phyloP scores from a whole-genome alignment of 352 stramenopile genomes.

The Phytopythium litorale region DNA sequence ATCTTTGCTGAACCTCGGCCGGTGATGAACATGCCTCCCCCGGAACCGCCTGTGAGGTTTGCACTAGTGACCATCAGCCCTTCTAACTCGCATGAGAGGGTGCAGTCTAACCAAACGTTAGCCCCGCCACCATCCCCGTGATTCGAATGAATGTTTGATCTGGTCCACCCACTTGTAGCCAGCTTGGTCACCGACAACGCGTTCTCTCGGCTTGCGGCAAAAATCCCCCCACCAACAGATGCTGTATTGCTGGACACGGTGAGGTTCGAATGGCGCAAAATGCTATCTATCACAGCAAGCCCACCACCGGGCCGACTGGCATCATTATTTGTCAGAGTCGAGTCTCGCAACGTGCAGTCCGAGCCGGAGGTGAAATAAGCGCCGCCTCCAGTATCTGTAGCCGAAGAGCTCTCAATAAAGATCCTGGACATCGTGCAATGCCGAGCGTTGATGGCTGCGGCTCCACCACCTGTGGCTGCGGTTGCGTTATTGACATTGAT shows the following conservation, averaged over 20 bases:
- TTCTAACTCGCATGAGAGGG: slow-evolving; percentile 15
- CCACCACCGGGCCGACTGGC: slow-evolving; percentile 26
- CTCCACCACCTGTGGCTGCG: slow-evolving; percentile 23
- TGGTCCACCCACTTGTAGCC: slow-evolving; percentile 1
- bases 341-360: slow-evolving; percentile 23
- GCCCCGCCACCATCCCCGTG: slow-evolving; percentile 9
- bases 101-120: slow-evolving; percentile 28
- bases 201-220: slow-evolving; percentile 10
- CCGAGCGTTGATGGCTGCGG: slow-evolving; percentile 14
- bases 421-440: slow-evolving; percentile 16
- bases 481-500: slow-evolving; percentile 9
- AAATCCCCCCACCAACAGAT: slow-evolving; percentile 22
- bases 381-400: slow-evolving; percentile 22
- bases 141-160: slow-evolving; percentile 26
- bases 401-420: slow-evolving; percentile 16
- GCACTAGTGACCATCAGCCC: slow-evolving; percentile 19
- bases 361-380: slow-evolving; percentile 18
- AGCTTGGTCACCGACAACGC: slow-evolving; percentile 5
- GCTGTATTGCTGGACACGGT: slow-evolving; percentile 21
- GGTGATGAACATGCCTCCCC: slow-evolving; percentile 27
- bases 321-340: slow-evolving; percentile 15
- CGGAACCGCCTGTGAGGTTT: slow-evolving; percentile 14
- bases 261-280: slow-evolving; percentile 30
- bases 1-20: slow-evolving; percentile 19
- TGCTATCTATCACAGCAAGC: slow-evolving; percentile 20